These are phyloP conservation scores for Brasenia schreberi DNA, from an alignment of 164 flowering plant genomes.

Conservation along the genomic window DNA sequence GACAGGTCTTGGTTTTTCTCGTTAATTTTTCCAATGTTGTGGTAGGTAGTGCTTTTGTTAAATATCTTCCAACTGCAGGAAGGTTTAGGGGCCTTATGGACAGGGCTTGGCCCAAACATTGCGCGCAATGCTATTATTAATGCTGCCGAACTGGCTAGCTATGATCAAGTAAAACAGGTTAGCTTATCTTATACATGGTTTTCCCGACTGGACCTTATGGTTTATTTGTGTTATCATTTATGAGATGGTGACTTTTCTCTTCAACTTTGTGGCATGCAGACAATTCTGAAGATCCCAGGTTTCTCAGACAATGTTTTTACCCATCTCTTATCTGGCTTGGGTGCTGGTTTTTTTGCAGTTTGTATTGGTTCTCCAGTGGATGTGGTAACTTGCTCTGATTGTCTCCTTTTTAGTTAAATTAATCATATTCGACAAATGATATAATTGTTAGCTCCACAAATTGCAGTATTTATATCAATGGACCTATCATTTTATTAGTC, in stretches of 20 bases:
- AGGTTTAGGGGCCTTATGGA: conserved; percentile 87
- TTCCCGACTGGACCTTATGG: background rate
- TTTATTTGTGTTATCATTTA: background rate
- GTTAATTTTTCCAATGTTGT: background rate
- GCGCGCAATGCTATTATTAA: conserved; percentile 89
- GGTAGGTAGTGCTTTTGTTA: conserved; percentile 3
- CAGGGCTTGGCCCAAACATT: conserved; percentile 91
- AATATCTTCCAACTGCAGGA: conserved; percentile 35
- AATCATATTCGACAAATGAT: background rate
- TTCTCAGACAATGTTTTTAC: conserved; percentile 77
- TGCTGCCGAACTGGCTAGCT: conserved; percentile 97
- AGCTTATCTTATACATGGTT: conserved; percentile 3
- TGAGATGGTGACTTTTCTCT: conserved; percentile 8
- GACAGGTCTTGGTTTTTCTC: conserved; percentile 35
- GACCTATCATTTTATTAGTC: too few species aligned
- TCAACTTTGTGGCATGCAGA: conserved; percentile 33
- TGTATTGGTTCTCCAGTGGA: conserved; percentile 97
- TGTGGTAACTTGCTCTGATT: conserved; percentile 40
- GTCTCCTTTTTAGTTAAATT: background rate
- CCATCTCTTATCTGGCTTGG: conserved; percentile 89
- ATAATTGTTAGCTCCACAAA: too few species aligned
- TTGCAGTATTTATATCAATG: too few species aligned
- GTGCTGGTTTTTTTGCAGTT: conserved; percentile 96
- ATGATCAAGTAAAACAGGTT: conserved; percentile 94
- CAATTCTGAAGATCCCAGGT: conserved; percentile 81